Base-by-base conservation (phyloP, 2,329 filamentous ascomycete genomes). In the Cordyceps fumosorosea region DNA sequence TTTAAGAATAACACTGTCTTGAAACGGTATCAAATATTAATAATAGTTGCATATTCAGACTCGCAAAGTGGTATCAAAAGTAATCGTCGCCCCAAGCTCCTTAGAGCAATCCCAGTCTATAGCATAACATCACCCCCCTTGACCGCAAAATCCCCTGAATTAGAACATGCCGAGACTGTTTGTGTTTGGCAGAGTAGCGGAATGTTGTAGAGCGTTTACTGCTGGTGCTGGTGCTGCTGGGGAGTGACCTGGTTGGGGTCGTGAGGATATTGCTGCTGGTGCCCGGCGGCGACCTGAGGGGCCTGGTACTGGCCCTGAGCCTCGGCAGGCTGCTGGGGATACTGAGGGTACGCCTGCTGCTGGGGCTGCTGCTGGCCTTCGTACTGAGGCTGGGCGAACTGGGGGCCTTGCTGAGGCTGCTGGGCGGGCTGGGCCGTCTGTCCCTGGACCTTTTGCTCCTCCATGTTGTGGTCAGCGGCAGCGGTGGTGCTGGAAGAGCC, bases 401-500 rank as follows among this genome's bases (percentile, higher is more conserved):
- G 61, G 37, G 60, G 69, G 6, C 50, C 42, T 29, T 58, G 37
- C 47, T 55, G 60, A 22, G 42, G 29, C 20, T 68, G 68, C 22
- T 66, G 66, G 2, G 67, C 50, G 66, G 70, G 68, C 10, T 69
- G 66, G 12, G 66, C 55, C 69, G 74, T 75, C 64, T 64, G 65
- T 26, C 54, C 56, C 44, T 58, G 56, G 29, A 29, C 26, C 58
- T 64, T 61, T 44, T 47, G 53, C 63, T 69, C 67, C 66, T 76
- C 73, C 70, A 74, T 72, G 64, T 73, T 71, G 65, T 71, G 69
- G 51, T 66, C 70, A 37, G 34, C 34, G 64, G 70, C 66, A 34
- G 56, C 53, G 20, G 64, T 65, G 1, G 64, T 61, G 20, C 56
- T 59, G 37, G 52, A 45, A 55, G 54, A 54, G n/a, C 42, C 47